Percentiles rank a stretch among this genome's conserved stretches.
Conservation (phyloP, 805 yeast species). For the Monosporozyma yasuniensis region DNA sequence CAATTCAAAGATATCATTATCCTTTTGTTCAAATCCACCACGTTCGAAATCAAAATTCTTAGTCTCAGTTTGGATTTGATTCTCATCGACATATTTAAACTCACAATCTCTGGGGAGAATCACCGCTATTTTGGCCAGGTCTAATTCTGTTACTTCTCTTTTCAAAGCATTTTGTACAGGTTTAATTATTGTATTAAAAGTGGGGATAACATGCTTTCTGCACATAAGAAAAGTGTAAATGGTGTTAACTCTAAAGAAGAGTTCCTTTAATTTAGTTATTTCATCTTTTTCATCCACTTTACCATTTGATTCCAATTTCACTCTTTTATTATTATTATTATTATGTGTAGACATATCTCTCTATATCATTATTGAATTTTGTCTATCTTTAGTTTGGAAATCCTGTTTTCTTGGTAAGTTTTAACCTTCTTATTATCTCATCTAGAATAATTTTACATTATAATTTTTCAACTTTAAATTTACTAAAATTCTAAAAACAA, state of each 20-base stretch:
- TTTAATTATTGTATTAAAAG: constrained; percentile 43
- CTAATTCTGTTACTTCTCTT: constrained; percentile 39
- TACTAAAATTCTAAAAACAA: background rate
- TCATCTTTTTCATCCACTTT: background rate
- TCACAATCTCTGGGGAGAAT: constrained; percentile 62
- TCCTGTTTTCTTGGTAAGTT: too few relatives aligned
- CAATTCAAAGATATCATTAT: constrained; percentile 43
- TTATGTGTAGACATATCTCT: background rate
- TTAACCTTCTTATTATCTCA: background rate
- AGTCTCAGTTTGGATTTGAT: constrained; percentile 41
- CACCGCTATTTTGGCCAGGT: constrained; percentile 54
- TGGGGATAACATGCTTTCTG: constrained; percentile 50
- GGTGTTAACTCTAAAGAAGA: constrained; percentile 48
- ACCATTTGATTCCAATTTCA: background rate
- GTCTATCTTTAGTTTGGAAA: background rate
- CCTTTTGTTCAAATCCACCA: constrained; percentile 49
- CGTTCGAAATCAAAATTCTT: constrained; percentile 32
- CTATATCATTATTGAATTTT: background rate
- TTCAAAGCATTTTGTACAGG: constrained; percentile 44
- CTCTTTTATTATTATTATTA: background rate
- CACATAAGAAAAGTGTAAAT: constrained; percentile 55
- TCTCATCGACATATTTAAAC: constrained; percentile 72
- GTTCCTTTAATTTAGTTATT: constrained; percentile 27
- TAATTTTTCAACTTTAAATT: background rate
- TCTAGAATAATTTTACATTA: background rate